A percentile compares a stretch with the other conserved stretches of the same genome.
phyloP scores from a whole-genome alignment of 148 eudicot species.

The Fallopia convolvulus region DNA sequence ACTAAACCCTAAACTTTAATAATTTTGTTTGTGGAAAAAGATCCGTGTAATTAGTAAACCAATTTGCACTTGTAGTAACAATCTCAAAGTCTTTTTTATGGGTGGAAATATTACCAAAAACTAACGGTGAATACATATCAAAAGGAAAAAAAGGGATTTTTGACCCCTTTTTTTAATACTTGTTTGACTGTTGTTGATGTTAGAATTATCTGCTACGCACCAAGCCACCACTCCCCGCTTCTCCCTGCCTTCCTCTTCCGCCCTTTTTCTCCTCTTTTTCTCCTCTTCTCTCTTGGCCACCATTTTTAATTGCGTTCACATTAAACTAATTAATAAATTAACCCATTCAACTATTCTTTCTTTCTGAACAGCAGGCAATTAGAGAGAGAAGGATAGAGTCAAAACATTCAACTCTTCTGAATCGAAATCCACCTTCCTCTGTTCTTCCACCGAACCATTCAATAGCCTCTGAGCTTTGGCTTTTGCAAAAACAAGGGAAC shows the following conservation, averaged over 20 bases:
- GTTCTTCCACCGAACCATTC: background rate
- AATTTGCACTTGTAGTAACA: background rate
- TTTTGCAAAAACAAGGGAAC: background rate
- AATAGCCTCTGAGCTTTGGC: background rate
- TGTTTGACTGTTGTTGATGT: background rate
- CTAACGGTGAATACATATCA: background rate
- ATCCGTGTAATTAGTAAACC: too few species aligned
- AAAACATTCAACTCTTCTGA: background rate
- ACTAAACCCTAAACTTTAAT: too few species aligned
- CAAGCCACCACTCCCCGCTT: conserved; percentile 5
- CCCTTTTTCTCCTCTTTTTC: background rate
- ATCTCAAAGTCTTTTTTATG: background rate
- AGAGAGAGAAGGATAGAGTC: background rate
- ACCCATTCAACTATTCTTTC: background rate
- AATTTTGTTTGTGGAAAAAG: too few species aligned
- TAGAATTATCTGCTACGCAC: background rate
- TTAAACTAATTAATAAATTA: background rate
- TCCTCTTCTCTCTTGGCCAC: background rate
- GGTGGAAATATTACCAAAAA: background rate
- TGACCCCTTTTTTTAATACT: background rate
- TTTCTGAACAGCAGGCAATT: background rate
- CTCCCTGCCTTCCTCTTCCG: background rate
- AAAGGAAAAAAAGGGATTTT: background rate
- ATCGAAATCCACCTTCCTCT: background rate
- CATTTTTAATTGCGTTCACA: background rate